These are phyloP conservation scores for Sporothrix schenckii DNA, from an alignment of 2,329 filamentous ascomycete genomes.

Conservation along the genomic window DNA sequence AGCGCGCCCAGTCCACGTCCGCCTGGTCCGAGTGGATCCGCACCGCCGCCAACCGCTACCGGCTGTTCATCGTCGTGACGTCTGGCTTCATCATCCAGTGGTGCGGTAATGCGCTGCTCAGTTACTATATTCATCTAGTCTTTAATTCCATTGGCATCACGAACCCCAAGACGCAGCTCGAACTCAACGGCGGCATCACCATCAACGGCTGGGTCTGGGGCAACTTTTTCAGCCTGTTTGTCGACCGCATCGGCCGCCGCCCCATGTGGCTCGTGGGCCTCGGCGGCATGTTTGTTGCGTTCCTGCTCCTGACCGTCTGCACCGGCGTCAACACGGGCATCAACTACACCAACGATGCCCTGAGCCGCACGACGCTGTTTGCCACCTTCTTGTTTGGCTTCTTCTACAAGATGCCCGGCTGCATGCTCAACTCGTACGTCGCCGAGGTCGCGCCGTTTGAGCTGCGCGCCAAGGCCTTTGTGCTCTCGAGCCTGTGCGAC, in stretches of 20 bases:
- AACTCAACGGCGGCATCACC: slow-evolving; percentile 36
- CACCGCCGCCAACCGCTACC: slow-evolving; percentile 34
- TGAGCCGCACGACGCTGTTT: slow-evolving; percentile 29
- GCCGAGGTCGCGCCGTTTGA: slow-evolving; percentile 34
- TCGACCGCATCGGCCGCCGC: slow-evolving; percentile 37
- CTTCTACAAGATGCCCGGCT: slow-evolving; percentile 47
- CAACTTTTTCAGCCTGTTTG: slow-evolving; percentile 22
- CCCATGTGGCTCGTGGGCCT: slow-evolving; percentile 37
- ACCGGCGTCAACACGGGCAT: slow-evolving; percentile 34
- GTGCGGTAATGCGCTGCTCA: slow-evolving; percentile 40
- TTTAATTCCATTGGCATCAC: slow-evolving; percentile 43
- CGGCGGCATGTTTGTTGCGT: slow-evolving; percentile 34
- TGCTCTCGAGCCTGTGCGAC: slow-evolving; percentile 30
- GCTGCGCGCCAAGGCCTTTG: slow-evolving; percentile 35
- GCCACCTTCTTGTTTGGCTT: slow-evolving; percentile 31
- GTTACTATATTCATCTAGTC: slow-evolving; percentile 43
- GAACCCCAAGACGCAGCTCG: slow-evolving; percentile 33
- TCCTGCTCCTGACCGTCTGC: slow-evolving; percentile 32
- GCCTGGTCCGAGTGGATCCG: slow-evolving; percentile 32
- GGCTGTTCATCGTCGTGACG: slow-evolving; percentile 33
- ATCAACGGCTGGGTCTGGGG: slow-evolving; percentile 37
- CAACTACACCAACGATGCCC: slow-evolving; percentile 31
- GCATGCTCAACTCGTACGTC: slow-evolving; percentile 38
- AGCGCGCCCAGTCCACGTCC: slow-evolving; percentile 36
- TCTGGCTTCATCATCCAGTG: slow-evolving; percentile 35